Evolutionary conservation across 2,329 filamentous ascomycete species (phyloP), one percentile per base, ranked within the genome.

Genomic region (Colletotrichum truncatum): DNA sequence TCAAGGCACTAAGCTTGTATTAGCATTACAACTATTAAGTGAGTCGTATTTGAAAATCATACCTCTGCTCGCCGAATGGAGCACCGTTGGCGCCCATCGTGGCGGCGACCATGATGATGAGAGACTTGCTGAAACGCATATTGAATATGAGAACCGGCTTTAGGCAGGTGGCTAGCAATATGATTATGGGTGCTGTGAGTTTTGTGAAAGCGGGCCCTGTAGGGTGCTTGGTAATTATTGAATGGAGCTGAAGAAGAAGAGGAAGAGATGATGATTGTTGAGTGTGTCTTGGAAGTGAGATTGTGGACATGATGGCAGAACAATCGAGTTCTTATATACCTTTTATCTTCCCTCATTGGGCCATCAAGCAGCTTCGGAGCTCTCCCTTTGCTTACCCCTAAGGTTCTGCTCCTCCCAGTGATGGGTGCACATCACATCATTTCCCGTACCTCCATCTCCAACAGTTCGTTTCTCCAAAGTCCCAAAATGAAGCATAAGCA

Each of bases 101-200:
- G 49, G 63, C 63, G 10, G 57, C 63, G 16, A 66, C 63, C 63
- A 66, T 66, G 16, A 66, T 12, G 43, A 66, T 56, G 16, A 66
- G 63, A 14, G 63, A 66, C 21, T 66, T 28, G 43, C 48, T 55
- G 63, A 66, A 66, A 51, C 51, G 63, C 63, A 66, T 66, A 28
- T 36, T 66, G 49, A 9, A 51, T 11, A 16, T 21, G 14, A 18
- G 4, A n/a, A 6, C 48, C n/a, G 41, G 30, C 16, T 14, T n/a
- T n/a, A n/a, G n/a, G n/a, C n/a, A 21, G 46, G 21, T 6, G n/a
- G n/a, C 30, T 12, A 49, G 46, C 26, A 6, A 12, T 43, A n/a
- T 32, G 16, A 32, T 30, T 18, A 5, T 34, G 18, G n/a, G 16
- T 34, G 46, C 30, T 49, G n/a, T n/a, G 21, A 21, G 9, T n/a